A percentile compares a stretch with the other conserved stretches of the same genome.
Evolutionary conservation across 1,284 basidiomycete species (phyloP).

Genomic region (Puccinia horiana): DNA sequence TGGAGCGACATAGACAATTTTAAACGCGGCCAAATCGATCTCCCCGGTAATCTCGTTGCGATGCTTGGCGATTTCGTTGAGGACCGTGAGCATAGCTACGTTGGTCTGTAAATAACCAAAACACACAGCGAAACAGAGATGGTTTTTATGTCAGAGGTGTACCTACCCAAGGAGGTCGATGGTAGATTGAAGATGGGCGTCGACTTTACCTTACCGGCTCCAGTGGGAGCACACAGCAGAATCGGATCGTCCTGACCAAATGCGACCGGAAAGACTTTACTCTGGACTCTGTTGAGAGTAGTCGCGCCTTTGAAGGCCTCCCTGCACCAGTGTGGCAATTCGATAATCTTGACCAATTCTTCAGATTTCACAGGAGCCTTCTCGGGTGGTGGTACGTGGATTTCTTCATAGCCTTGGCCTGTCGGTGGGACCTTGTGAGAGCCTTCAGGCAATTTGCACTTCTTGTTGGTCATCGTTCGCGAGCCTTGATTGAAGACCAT

Average conservation of each 20-base stretch:
- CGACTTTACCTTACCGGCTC: constrained; percentile 75
- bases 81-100: constrained; percentile 90
- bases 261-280: constrained; percentile 85
- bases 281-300: constrained; percentile 90
- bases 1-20: constrained; percentile 96
- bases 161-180: not conserved
- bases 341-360: constrained; percentile 73
- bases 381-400: constrained; percentile 93
- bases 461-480: constrained; percentile 97
- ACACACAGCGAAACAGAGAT: not conserved
- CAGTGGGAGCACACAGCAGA: constrained; percentile 94
- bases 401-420: constrained; percentile 96
- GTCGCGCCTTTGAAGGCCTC: constrained; percentile 73
- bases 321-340: constrained; percentile 82
- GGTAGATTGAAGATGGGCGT: not conserved
- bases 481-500: constrained; percentile 96
- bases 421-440: constrained; percentile 82
- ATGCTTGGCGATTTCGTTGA: constrained; percentile 82
- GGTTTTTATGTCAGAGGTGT: not conserved
- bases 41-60: constrained; percentile 76
- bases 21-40: constrained; percentile 90
- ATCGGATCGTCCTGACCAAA: constrained; percentile 90
- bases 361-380: constrained; percentile 65
- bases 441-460: constrained; percentile 93
- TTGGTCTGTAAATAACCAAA: constrained; percentile 70